Base-by-base conservation (phyloP, 2,329 filamentous ascomycete species). In the Fusarium newnesense region DNA sequence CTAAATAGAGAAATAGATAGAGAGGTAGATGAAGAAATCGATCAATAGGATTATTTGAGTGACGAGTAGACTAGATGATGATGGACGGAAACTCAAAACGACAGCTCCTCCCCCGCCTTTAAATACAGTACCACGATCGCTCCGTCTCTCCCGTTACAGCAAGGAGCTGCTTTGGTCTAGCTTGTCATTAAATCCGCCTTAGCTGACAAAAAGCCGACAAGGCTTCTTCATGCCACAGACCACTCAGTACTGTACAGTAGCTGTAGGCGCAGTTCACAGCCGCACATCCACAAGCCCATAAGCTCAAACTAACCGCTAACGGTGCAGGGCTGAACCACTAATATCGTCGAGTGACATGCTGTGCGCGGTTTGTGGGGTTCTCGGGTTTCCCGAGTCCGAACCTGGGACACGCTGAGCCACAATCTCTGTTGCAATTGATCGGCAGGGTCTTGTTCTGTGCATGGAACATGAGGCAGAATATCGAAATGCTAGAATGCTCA, bases 251-350 rank as follows among this genome's bases (percentile, higher is more conserved):
- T 12, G 30, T 30, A 30, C 28, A 9, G 28, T 30, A 30, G 9
- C 28, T 30, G 24, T 24, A 40, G 73, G 73, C 71, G 73, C 73
- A 75, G 73, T 69, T 70, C 44, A 68, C 71, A 75, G 73, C 70
- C 68, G 64, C 69, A 42, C 12, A 40, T 39, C 24, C 53, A 60
- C 60, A 46, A 72, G 69, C 69, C 69, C 40, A 36, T 64, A 52
- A 72, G 64, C 64, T 68, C 52, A 24, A 56, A 26, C 69, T 72
- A 70, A 66, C 56, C 46, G 42, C 39, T 60, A 64, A 46, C 18
- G 52, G 52, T 65, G 10, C 66, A 70, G 67, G 60, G 60, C 66
- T 70, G 60, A 66, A 49, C 59, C 56, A 73, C 72, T 71, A 36
- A 53, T 50, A 57, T 58, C 42, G 58, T 21, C 34, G 60, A 69